A percentile compares a stretch with the other conserved stretches of the same genome.
Evolutionary conservation across 179 eudicot genomes (phyloP).

Genomic region (Actinidia polygama): DNA sequence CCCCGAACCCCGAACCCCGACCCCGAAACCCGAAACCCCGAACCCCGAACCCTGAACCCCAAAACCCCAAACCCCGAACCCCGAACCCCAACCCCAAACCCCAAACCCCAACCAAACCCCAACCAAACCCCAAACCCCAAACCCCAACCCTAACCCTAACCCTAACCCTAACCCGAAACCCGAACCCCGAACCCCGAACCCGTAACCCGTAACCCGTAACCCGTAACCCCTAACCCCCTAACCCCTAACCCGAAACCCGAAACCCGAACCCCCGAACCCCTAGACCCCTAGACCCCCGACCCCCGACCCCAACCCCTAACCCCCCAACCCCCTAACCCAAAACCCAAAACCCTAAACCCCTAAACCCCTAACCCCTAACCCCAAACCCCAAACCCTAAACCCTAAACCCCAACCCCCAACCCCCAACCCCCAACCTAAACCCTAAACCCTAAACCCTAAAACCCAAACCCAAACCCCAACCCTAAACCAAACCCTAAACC

Average conservation of each 20-base stretch:
- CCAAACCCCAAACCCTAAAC: conserved; percentile 4
- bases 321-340: neutral
- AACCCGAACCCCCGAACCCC: neutral
- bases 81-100: neutral
- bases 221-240: conserved; percentile 1
- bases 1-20: neutral
- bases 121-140: neutral
- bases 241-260: neutral
- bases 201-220: neutral
- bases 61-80: conserved; percentile 14
- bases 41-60: conserved; percentile 5
- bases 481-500: conserved; percentile 12
- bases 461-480: too few species aligned
- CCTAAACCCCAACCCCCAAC: too few species aligned
- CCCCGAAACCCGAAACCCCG: conserved; percentile 8
- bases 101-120: too few species aligned
- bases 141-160: too few species aligned
- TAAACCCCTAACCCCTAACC: conserved; percentile 3
- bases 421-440: too few species aligned
- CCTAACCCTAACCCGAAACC: conserved; percentile 18
- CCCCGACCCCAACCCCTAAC: neutral
- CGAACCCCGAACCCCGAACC: neutral
- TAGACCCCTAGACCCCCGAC: neutral
- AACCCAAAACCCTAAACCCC: conserved; percentile 4
- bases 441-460: conserved; percentile 7